A percentile compares a stretch with the other conserved stretches of the same genome.
Evolutionary conservation across 352 stramenopile genomes (phyloP).

Genomic region (Vaucheria bursata): DNA sequence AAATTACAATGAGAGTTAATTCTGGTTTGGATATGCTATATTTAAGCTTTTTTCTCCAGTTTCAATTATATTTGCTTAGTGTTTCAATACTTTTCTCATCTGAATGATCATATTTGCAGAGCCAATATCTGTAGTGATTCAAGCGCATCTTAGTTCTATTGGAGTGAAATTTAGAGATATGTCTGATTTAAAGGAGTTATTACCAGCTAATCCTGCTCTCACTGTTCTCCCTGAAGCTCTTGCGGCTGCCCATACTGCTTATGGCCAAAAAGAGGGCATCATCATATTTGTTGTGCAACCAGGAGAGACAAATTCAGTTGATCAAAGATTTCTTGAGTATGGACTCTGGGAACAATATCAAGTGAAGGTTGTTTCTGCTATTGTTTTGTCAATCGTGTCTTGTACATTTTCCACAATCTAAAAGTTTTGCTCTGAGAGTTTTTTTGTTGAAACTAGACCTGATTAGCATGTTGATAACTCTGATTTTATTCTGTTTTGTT

Average conservation of each 20-base stretch:
- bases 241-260: constrained; percentile 31
- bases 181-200: constrained; percentile 11
- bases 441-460: neutral
- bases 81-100: too few relatives aligned
- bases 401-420: neutral
- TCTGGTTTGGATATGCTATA: too few relatives aligned
- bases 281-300: constrained; percentile 83
- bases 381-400: neutral
- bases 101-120: too few relatives aligned
- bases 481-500: too few relatives aligned
- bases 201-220: constrained; percentile 43
- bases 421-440: neutral
- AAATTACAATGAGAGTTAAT: too few relatives aligned
- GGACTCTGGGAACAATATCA: constrained; percentile 71
- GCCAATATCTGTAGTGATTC: too few relatives aligned
- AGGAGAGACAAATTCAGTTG: constrained; percentile 78
- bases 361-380: constrained; percentile 56
- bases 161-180: constrained; percentile 14
- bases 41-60: too few relatives aligned
- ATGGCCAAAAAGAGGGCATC: constrained; percentile 47
- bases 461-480: too few relatives aligned
- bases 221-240: constrained; percentile 26
- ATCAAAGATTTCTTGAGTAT: constrained; percentile 82
- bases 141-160: too few relatives aligned
- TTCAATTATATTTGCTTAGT: too few relatives aligned